Evolutionary conservation across 768 basidiomycete genomes (phyloP).

Genomic region (Xerocomellus amylosporus): DNA sequence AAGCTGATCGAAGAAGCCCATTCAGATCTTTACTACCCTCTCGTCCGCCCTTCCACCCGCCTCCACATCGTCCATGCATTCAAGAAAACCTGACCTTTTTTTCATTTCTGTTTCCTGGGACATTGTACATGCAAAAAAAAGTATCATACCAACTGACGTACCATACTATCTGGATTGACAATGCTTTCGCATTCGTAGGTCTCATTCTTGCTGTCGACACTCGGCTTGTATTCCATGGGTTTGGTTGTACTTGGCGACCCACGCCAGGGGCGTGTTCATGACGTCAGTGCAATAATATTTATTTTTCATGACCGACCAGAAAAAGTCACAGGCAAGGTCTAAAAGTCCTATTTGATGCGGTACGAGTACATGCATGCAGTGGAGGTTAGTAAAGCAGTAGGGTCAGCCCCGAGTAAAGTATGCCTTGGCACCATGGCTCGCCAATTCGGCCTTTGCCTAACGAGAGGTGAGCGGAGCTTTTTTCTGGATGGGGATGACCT

Average conservation of each 20-base stretch:
- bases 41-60: slow-evolving; percentile 47
- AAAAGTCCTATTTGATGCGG: slow-evolving; percentile 1
- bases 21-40: slow-evolving; percentile 60
- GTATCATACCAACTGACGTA: slow-evolving; percentile 23
- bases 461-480: slow-evolving; percentile 9
- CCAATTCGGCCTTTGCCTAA: slow-evolving; percentile 81
- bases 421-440: slow-evolving; percentile 79
- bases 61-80: slow-evolving; percentile 60
- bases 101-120: slow-evolving; percentile 15
- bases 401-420: slow-evolving; percentile 81
- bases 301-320: slow-evolving; percentile 1
- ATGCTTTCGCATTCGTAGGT: slow-evolving; percentile 73
- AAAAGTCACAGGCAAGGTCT: neutral
- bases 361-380: slow-evolving; percentile 21
- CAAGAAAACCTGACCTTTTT: slow-evolving; percentile 25
- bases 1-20: slow-evolving; percentile 61
- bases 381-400: slow-evolving; percentile 8
- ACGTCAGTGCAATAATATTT: slow-evolving; percentile 16
- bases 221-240: slow-evolving; percentile 5
- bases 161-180: slow-evolving; percentile 60
- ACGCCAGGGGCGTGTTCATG: slow-evolving; percentile 2
- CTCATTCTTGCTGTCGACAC: slow-evolving; percentile 1
- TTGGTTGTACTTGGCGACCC: neutral
- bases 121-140: slow-evolving; percentile 27
- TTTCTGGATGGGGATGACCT: slow-evolving; percentile 14